phyloP scores from a whole-genome alignment of 2,329 filamentous ascomycete species.

The Shiraia bambusicola region DNA sequence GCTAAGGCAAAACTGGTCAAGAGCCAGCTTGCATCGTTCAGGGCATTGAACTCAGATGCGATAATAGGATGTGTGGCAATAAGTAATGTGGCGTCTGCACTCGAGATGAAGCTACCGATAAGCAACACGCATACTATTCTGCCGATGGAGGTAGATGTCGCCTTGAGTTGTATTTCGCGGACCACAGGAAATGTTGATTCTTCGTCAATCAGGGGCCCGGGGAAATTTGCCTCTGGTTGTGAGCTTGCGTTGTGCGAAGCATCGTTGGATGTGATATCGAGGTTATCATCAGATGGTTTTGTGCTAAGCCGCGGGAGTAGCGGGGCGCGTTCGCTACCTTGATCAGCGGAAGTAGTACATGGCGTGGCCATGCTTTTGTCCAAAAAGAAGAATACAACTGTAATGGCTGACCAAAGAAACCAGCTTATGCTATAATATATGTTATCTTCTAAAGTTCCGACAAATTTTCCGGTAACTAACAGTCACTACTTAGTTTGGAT shows the following conservation, averaged over 20 bases:
- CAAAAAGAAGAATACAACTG: background rate
- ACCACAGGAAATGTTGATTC: conserved; percentile 9
- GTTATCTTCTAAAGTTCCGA: too few relatives aligned
- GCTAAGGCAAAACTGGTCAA: conserved; percentile 49
- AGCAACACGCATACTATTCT: conserved; percentile 20
- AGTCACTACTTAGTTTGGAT: too few relatives aligned
- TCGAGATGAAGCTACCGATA: conserved; percentile 59
- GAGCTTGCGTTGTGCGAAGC: conserved; percentile 5
- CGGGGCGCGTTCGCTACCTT: conserved; percentile 10
- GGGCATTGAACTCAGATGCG: conserved; percentile 48
- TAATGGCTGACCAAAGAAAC: too few relatives aligned
- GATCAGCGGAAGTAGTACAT: background rate
- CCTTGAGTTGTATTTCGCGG: background rate
- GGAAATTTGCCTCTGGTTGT: background rate
- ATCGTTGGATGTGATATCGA: conserved; percentile 3
- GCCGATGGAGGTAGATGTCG: conserved; percentile 8
- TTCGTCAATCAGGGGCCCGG: conserved; percentile 8
- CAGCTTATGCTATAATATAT: too few relatives aligned
- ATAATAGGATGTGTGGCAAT: conserved; percentile 65
- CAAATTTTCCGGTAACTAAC: too few relatives aligned
- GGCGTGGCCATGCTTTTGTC: conserved; percentile 4
- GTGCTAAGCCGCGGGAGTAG: conserved; percentile 4
- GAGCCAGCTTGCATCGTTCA: conserved; percentile 48
- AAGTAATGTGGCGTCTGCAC: conserved; percentile 65
- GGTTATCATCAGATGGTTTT: conserved; percentile 3